Evolutionary conservation across 805 yeast genomes (phyloP).

Genomic region (Middelhovenomyces tepae): DNA sequence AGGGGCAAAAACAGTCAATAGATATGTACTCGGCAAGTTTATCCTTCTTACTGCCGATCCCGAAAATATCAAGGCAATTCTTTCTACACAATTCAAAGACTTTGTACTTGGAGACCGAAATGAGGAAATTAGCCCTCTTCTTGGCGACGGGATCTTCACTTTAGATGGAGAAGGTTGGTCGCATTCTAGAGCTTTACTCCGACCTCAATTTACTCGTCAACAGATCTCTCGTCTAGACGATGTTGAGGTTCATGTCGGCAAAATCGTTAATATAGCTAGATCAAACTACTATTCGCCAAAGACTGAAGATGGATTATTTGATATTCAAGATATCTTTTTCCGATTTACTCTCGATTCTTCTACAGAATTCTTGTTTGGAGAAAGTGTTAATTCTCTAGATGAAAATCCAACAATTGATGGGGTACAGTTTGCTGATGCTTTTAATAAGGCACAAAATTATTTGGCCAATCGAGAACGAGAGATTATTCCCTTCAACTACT

Average conservation of each 20-base stretch:
- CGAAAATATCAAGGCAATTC: conserved; percentile 23
- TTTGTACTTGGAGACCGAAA: conserved; percentile 24
- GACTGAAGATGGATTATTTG: conserved; percentile 8
- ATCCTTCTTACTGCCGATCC: conserved; percentile 19
- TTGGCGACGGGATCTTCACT: conserved; percentile 32
- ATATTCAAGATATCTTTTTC: conserved; percentile 16
- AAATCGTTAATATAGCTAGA: conserved; percentile 12
- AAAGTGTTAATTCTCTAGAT: conserved; percentile 13
- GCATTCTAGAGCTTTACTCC: conserved; percentile 29
- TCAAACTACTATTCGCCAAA: conserved; percentile 4
- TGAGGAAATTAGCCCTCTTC: conserved; percentile 21
- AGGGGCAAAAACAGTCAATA: too few relatives aligned
- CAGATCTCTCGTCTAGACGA: conserved; percentile 24
- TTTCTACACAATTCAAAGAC: conserved; percentile 26
- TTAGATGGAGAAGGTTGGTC: conserved; percentile 29
- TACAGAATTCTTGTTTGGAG: conserved; percentile 23
- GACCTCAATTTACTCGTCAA: conserved; percentile 29
- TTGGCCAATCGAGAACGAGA: conserved; percentile 13
- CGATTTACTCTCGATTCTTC: conserved; percentile 23
- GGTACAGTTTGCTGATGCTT: conserved; percentile 20
- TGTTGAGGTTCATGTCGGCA: conserved; percentile 23
- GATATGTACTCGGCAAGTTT: conserved; percentile 1
- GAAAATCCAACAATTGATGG: conserved; percentile 9
- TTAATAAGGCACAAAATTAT: conserved; percentile 14
- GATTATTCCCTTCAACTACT: too few relatives aligned